Evolutionary conservation across 2,329 filamentous ascomycete species (phyloP).

Genomic region (Nemania sp.): DNA sequence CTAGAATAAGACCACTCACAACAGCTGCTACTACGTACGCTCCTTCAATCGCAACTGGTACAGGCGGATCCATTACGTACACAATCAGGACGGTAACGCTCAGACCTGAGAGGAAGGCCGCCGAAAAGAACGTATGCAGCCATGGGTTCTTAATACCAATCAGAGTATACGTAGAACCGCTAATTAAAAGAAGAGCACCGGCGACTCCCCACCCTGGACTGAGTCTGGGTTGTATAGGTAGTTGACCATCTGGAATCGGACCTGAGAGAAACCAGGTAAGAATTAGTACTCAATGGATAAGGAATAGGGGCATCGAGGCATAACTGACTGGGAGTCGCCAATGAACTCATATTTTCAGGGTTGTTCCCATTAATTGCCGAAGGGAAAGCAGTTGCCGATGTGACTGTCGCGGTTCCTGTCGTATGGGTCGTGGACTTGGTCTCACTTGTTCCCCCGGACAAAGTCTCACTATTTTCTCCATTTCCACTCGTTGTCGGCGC

Average conservation of each 20-base stretch:
- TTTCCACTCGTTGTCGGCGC: slow-evolving; percentile 40
- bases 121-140: slow-evolving; percentile 84
- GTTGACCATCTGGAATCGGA: slow-evolving; percentile 61
- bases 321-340: slow-evolving; percentile 44
- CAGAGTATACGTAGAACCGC: slow-evolving; percentile 77
- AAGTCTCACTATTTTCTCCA: slow-evolving; percentile 31
- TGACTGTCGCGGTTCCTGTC: slow-evolving; percentile 35
- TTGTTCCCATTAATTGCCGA: slow-evolving; percentile 51
- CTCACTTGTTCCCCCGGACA: slow-evolving; percentile 32
- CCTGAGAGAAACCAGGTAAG: slow-evolving; percentile 50
- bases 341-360: slow-evolving; percentile 41
- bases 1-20: slow-evolving; percentile 79
- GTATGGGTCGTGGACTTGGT: slow-evolving; percentile 25
- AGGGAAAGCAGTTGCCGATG: slow-evolving; percentile 44
- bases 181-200: slow-evolving; percentile 79
- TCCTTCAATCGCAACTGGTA: slow-evolving; percentile 81
- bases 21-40: slow-evolving; percentile 85
- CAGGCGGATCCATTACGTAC: slow-evolving; percentile 86
- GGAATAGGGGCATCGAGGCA: neutral
- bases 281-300: slow-evolving; percentile 13
- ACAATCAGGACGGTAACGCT: slow-evolving; percentile 85
- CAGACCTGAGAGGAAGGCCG: slow-evolving; percentile 77
- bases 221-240: slow-evolving; percentile 79
- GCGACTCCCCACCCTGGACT: slow-evolving; percentile 86
- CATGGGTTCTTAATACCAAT: slow-evolving; percentile 85